These are phyloP conservation scores for Aphanomyces astaci DNA, from an alignment of 352 stramenopile genomes.

Conservation along the genomic window DNA sequence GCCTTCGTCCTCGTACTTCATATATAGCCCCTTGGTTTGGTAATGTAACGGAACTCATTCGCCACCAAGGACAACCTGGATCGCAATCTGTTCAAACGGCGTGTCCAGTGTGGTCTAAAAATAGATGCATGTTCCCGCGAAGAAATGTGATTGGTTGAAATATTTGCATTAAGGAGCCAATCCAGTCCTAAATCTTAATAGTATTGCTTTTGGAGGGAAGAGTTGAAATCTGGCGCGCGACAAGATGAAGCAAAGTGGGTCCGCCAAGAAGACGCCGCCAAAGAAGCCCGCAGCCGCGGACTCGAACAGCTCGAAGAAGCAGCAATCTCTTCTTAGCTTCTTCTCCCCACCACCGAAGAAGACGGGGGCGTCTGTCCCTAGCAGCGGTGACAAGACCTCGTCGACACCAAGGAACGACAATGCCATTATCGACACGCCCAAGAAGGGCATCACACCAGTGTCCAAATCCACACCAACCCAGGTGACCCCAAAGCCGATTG, in stretches of 20 bases:
- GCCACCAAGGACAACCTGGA: background rate
- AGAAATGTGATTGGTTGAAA: background rate
- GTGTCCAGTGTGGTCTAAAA: background rate
- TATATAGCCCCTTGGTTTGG: background rate
- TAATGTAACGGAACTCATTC: background rate
- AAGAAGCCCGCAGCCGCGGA: slow-evolving; percentile 24
- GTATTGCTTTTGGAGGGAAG: slow-evolving; percentile 11
- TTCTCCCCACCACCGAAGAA: slow-evolving; percentile 64
- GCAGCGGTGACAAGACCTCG: background rate
- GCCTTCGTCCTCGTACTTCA: background rate
- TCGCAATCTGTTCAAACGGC: background rate
- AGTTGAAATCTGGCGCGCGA: background rate
- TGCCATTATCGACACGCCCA: background rate
- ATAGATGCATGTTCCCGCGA: background rate
- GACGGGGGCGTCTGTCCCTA: slow-evolving; percentile 21
- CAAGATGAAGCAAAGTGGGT: background rate
- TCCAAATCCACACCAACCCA: background rate
- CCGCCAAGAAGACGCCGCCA: background rate
- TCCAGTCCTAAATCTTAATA: background rate
- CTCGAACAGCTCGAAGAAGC: slow-evolving; percentile 43
- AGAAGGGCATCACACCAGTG: background rate
- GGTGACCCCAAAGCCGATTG: background rate
- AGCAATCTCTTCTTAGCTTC: slow-evolving; percentile 80
- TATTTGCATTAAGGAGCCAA: background rate
- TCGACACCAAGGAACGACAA: background rate